Evolutionary conservation across 805 yeast species (phyloP).

Genomic region (Zygosaccharomyces bisporus): DNA sequence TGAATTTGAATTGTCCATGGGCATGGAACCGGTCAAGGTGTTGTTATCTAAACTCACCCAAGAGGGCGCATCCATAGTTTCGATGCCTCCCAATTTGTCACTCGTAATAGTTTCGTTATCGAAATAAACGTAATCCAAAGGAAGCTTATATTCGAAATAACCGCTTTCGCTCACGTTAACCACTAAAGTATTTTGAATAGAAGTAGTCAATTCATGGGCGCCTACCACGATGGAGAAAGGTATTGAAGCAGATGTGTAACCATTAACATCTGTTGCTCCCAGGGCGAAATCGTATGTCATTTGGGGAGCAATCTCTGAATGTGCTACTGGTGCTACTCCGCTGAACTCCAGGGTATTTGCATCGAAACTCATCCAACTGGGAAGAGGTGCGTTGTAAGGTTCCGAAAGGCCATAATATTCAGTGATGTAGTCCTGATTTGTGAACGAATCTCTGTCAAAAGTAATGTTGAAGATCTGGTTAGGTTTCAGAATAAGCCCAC

Average conservation of each 20-base stretch:
- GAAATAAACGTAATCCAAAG: constrained; percentile 57
- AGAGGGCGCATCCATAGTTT: constrained; percentile 50
- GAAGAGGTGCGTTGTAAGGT: constrained; percentile 76
- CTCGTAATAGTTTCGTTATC: constrained; percentile 52
- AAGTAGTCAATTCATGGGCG: constrained; percentile 76
- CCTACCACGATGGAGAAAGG: constrained; percentile 76
- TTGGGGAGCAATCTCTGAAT: constrained; percentile 87
- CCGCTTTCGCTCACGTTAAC: constrained; percentile 68
- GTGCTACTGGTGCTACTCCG: constrained; percentile 86
- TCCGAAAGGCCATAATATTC: constrained; percentile 78
- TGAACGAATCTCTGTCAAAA: constrained; percentile 61
- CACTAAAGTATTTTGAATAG: constrained; percentile 50
- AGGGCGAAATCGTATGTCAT: constrained; percentile 62
- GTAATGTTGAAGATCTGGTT: constrained; percentile 61
- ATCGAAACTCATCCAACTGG: constrained; percentile 83
- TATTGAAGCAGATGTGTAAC: constrained; percentile 67
- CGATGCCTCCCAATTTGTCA: constrained; percentile 53
- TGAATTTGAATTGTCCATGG: constrained; percentile 40
- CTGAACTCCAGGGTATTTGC: constrained; percentile 57
- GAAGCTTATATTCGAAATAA: constrained; percentile 52
- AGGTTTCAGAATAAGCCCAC: constrained; percentile 70
- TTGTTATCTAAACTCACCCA: constrained; percentile 51
- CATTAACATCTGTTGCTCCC: constrained; percentile 74
- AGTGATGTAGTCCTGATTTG: constrained; percentile 44
- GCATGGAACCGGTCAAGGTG: constrained; percentile 54